Base-by-base conservation (phyloP, 2,329 filamentous ascomycete species). In the Fusarium torreyae region DNA sequence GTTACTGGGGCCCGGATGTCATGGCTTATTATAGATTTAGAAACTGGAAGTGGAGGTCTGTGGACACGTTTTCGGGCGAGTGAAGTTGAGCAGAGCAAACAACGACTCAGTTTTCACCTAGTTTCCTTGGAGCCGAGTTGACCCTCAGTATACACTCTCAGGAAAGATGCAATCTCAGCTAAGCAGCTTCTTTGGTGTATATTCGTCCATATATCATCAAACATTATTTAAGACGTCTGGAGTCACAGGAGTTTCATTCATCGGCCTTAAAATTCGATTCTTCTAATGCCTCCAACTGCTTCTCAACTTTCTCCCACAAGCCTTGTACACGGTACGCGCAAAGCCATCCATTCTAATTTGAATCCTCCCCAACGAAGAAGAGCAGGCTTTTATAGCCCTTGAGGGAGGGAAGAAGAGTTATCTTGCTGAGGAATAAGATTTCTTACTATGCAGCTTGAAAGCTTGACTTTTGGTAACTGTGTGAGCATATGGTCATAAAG, bases 321-420 rank as follows among this genome's bases (percentile, higher is more conserved):
- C 65, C 67, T 2, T 58, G 38, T 1, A 55, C 40, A 0, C 65
- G 57, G 20, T 69, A 66, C 1, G 53, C 65, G 5, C 65, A 69
- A 3, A 69, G 26, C 65, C 66, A 66, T 0, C 61, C 63, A 14
- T 69, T 69, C 5, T 58, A 42, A 5, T 24, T 52, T 2, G 51
- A 53, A 10, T 69, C 60, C 6, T 68, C 66, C 0, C 66, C 60
- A 0, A 69, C 57, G 4, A 24, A 24, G 22, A 24, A 24, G 22
- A 24, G 22, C 22, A 24, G 22, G 22, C 5, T 24, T 24, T 24
- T 24, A 24, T 24, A 24, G 22, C 7, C 22, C 22, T 24, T 24
- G 7, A 24, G 22, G 22, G 22, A 24, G 22, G 22, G 22, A 24
- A 24, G 22, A 24, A 7, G 22, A 24, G 22, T 24, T 7, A 24